A percentile compares a stretch with the other conserved stretches of the same genome.
Evolutionary conservation across 1,139 yeast species (phyloP).

Genomic region (Geotrichum aggregatum): DNA sequence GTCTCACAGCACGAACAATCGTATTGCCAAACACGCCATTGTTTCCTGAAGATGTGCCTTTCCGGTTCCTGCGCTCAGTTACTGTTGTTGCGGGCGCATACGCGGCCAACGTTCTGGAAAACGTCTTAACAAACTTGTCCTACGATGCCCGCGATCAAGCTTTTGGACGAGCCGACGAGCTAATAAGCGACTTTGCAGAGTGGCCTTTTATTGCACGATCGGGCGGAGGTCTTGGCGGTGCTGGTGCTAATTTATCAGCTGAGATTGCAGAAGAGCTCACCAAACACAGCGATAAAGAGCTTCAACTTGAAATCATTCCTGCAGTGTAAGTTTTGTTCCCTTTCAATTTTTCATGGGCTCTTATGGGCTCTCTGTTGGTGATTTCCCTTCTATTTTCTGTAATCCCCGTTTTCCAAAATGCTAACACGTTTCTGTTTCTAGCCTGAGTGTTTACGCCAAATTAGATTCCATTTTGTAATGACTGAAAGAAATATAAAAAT

Average conservation of each 20-base stretch:
- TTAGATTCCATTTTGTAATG: constrained; percentile 36
- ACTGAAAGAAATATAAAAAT: not conserved
- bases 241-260: constrained; percentile 70
- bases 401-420: no score
- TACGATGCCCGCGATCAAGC: constrained; percentile 93
- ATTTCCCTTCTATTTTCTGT: no score
- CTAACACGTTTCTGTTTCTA: constrained; percentile 32
- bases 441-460: constrained; percentile 36
- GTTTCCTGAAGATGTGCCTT: constrained; percentile 67
- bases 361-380: constrained; percentile 39
- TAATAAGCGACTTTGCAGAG: constrained; percentile 74
- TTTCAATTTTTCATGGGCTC: constrained; percentile 5
- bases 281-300: constrained; percentile 51
- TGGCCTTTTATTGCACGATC: constrained; percentile 70
- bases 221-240: constrained; percentile 54
- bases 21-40: constrained; percentile 48
- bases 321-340: constrained; percentile 53
- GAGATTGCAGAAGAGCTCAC: constrained; percentile 68
- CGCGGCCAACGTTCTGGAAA: constrained; percentile 95
- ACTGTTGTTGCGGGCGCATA: constrained; percentile 84
- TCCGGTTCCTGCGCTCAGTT: constrained; percentile 70
- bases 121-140: constrained; percentile 70
- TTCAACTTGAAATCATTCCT: constrained; percentile 83
- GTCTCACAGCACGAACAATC: constrained; percentile 67
- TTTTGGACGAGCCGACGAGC: constrained; percentile 86